Evolutionary conservation across 192 early-diverging fungal species (phyloP), one percentile per base, ranked within the genome.

Genomic region (Coemansia sp.): DNA sequence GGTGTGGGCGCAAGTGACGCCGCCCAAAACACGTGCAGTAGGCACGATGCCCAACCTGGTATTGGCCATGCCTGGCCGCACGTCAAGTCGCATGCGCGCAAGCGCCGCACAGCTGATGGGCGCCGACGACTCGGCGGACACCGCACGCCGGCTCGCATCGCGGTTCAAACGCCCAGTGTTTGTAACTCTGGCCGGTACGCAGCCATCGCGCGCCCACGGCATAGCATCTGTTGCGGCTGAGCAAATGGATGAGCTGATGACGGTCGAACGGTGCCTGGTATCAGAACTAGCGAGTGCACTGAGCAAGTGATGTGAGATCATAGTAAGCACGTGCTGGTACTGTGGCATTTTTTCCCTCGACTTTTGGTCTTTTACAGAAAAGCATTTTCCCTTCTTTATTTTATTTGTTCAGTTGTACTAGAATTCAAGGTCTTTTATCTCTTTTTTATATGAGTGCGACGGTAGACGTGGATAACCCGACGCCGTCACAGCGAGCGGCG

Each of bases 391-490:
- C n/a, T 54, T 16, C 14, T 29, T 54, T 29, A 27, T 35, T 38
- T 35, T 57, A 12, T 20, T 38, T 27, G 26, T 27, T 57, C 38
- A 2, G 18, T 13, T n/a, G 14, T 18, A 14, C n/a, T 57, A 38
- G 35, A 37, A 37, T 4, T 55, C 18, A 50, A 22, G 48, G 18
- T 18, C 8, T 55, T 16, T 29, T 55, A 22, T 22, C 22, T 53
- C 20, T 23, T 23, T 29, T 29, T 8, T 6, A n/a, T 27, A 60
- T 45, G 24, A 48, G 24, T 20, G 8, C 47, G 14, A 22, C 61
- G 1, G 65, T 81, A 7, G 78, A 75, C 64, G 47, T 81, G 20
- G 78, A 81, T 66, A 75, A 75, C 52, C 78, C 78, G 23, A 75
- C 69, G 29, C 63, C 63, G 3, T 66, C 68, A 47, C 66, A 81